Percentiles rank a stretch among this genome's conserved stretches.
These are phyloP conservation scores for Nissolia schottii DNA, from an alignment of 306 rosid genomes.

Conservation along the genomic window DNA sequence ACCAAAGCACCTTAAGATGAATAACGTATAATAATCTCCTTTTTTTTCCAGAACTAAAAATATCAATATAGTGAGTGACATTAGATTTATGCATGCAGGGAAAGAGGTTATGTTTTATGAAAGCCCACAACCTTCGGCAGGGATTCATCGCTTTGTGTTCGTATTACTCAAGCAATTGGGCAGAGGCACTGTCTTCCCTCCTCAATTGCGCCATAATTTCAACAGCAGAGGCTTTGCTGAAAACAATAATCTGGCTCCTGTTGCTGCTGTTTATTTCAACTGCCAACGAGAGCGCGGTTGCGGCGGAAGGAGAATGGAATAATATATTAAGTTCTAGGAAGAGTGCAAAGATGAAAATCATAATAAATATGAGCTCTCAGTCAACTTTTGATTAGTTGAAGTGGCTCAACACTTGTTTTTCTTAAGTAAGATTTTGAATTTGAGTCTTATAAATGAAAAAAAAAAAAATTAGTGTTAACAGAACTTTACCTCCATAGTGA, in stretches of 20 bases:
- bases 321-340: too few relatives aligned
- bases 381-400: too few relatives aligned
- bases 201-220: slow-evolving; percentile 88
- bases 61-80: background rate
- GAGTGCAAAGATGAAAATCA: background rate
- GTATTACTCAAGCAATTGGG: slow-evolving; percentile 73
- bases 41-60: too few relatives aligned
- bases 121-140: slow-evolving; percentile 65
- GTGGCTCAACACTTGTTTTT: too few relatives aligned
- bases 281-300: slow-evolving; percentile 81
- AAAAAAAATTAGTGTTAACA: too few relatives aligned
- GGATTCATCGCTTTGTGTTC: slow-evolving; percentile 67
- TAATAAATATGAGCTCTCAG: background rate
- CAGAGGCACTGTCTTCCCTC: slow-evolving; percentile 82
- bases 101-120: slow-evolving; percentile 33
- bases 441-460: too few relatives aligned
- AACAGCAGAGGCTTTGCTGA: slow-evolving; percentile 64
- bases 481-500: too few relatives aligned
- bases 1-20: too few relatives aligned
- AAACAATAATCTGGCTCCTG: slow-evolving; percentile 64
- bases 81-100: slow-evolving; percentile 4
- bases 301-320: slow-evolving; percentile 59
- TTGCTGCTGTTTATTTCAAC: slow-evolving; percentile 60
- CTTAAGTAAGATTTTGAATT: too few relatives aligned
- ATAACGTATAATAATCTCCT: too few relatives aligned